Evolutionary conservation across 345 rosid genomes (phyloP).

Genomic region (Xanthoceras sorbifolium): DNA sequence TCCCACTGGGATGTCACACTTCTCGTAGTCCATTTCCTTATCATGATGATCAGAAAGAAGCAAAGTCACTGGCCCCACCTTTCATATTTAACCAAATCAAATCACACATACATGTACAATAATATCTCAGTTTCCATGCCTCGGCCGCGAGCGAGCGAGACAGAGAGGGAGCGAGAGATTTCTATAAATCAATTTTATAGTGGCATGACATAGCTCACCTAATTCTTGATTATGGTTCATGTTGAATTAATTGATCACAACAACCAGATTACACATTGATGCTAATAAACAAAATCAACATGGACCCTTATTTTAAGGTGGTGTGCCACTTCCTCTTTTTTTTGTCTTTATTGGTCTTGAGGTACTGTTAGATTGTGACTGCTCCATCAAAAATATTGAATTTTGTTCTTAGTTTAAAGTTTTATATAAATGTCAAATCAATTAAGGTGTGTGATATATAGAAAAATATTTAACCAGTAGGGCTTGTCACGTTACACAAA

Average conservation of each 20-base stretch:
- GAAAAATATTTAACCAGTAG: background rate
- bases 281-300: background rate
- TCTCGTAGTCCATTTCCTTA: slow-evolving; percentile 23
- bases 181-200: background rate
- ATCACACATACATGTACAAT: slow-evolving; percentile 1
- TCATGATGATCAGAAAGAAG: background rate
- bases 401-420: too few species aligned
- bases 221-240: slow-evolving; percentile 3
- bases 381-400: too few species aligned
- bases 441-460: too few species aligned
- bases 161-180: too few species aligned
- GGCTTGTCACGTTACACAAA: background rate
- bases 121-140: background rate
- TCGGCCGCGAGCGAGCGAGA: background rate
- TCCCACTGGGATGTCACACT: slow-evolving; percentile 37
- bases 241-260: slow-evolving; percentile 18
- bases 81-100: background rate
- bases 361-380: background rate
- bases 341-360: background rate
- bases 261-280: slow-evolving; percentile 8
- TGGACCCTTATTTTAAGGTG: background rate
- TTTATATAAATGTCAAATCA: background rate
- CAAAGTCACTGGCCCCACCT: slow-evolving; percentile 2
- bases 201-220: slow-evolving; percentile 9
- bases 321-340: background rate